phyloP scores from a whole-genome alignment of 495 filamentous ascomycete genomes.

The Recurvomyces mirabilis region DNA sequence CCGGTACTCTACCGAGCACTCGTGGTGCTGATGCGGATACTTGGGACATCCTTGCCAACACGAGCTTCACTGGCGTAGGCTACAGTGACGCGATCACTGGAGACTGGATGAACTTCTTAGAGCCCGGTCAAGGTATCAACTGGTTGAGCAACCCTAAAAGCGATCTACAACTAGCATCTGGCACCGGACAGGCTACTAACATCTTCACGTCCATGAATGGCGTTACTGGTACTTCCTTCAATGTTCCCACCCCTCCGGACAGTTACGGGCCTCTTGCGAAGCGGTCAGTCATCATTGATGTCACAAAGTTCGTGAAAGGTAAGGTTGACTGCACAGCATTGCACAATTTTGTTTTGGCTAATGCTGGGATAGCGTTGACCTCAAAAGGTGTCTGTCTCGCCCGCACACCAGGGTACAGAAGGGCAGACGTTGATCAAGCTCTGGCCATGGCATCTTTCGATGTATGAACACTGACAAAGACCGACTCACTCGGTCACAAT shows the following conservation, averaged over 20 bases:
- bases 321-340: background rate
- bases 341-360: too few species aligned
- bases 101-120: constrained; percentile 14
- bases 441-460: constrained; percentile 28
- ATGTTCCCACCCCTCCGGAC: background rate
- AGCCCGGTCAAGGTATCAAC: constrained; percentile 8
- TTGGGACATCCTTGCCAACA: background rate
- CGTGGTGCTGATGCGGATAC: background rate
- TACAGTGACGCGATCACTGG: constrained; percentile 6
- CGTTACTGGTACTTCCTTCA: background rate
- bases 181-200: background rate
- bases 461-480: background rate
- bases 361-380: background rate
- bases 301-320: constrained; percentile 27
- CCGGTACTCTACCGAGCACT: background rate
- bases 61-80: constrained; percentile 3
- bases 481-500: too few species aligned
- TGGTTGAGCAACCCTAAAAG: background rate
- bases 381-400: constrained; percentile 44
- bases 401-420: constrained; percentile 47
- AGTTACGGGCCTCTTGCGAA: constrained; percentile 12
- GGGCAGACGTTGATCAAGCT: constrained; percentile 47
- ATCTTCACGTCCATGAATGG: background rate
- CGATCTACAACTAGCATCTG: background rate
- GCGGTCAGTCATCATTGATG: constrained; percentile 27